Percentiles rank a stretch among this genome's conserved stretches.
phyloP scores from a whole-genome alignment of 805 yeast species.

The Lipomyces kockii region DNA sequence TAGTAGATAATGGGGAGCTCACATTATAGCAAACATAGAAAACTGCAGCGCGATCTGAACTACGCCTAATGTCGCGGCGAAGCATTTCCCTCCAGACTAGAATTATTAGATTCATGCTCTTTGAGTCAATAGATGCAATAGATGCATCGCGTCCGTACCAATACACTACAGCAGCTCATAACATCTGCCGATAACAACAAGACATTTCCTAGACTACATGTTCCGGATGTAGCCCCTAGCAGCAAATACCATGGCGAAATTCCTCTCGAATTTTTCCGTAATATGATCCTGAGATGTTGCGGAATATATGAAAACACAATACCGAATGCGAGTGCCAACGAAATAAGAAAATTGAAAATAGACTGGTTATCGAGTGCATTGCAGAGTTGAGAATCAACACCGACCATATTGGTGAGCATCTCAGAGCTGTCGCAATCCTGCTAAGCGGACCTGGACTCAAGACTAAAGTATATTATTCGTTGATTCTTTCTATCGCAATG shows the following conservation, averaged over 20 bases:
- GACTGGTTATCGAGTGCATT: constrained; percentile 53
- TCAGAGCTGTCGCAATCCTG: not conserved
- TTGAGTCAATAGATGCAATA: not conserved
- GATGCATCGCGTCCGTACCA: constrained; percentile 35
- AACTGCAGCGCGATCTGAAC: constrained; percentile 70
- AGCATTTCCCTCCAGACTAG: constrained; percentile 57
- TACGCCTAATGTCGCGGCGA: constrained; percentile 67
- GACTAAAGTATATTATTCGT: not conserved
- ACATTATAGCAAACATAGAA: constrained; percentile 59
- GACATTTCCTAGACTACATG: constrained; percentile 69
- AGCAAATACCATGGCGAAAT: constrained; percentile 72
- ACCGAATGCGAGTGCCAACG: constrained; percentile 63
- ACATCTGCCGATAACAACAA: constrained; percentile 64
- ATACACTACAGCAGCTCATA: constrained; percentile 59
- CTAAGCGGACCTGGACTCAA: not conserved
- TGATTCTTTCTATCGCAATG: not conserved
- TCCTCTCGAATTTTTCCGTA: constrained; percentile 72
- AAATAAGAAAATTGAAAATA: constrained; percentile 53
- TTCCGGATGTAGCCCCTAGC: constrained; percentile 71
- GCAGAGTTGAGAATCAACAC: constrained; percentile 21
- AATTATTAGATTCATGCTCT: not conserved
- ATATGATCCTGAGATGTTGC: constrained; percentile 65
- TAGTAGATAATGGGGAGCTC: constrained; percentile 5
- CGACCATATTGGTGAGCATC: not conserved
- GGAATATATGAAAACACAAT: constrained; percentile 75